Conservation (phyloP, 73 alveolate genomes). For the Effrenium voratum region DNA sequence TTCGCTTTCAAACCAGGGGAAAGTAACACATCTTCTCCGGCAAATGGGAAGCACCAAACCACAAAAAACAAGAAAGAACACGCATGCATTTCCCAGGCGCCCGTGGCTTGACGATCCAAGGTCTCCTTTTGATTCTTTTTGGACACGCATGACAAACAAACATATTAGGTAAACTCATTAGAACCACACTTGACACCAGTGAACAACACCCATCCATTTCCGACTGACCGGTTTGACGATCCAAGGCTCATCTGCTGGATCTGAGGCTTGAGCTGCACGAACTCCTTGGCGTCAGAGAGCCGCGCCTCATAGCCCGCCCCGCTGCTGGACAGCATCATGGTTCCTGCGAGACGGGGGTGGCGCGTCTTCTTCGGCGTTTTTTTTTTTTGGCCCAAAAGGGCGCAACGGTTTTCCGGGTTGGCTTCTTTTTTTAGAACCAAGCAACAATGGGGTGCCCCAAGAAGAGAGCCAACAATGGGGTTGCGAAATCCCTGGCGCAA, state of each 20-base stretch:
- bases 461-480: background rate
- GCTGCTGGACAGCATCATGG: slow-evolving; percentile 86
- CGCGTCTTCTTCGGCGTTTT: background rate
- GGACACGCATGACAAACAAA: no score
- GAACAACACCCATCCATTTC: background rate
- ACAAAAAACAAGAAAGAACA: no score
- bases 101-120: no score
- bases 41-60: no score
- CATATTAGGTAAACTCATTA: no score
- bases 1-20: no score
- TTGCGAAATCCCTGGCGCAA: background rate
- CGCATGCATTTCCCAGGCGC: no score
- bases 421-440: background rate
- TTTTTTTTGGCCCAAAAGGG: background rate
- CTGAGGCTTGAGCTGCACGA: slow-evolving; percentile 81
- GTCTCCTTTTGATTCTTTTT: background rate
- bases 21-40: no score
- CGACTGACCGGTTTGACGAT: background rate
- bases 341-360: background rate
- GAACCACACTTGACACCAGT: background rate
- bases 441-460: background rate
- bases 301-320: slow-evolving; percentile 94
- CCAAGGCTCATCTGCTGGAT: slow-evolving; percentile 53
- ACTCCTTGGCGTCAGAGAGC: slow-evolving; percentile 83
- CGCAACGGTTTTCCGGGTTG: background rate